Percentiles rank a stretch among this genome's conserved stretches.
phyloP scores from a whole-genome alignment of 2,329 filamentous ascomycete species.

The Penicillium sp. region DNA sequence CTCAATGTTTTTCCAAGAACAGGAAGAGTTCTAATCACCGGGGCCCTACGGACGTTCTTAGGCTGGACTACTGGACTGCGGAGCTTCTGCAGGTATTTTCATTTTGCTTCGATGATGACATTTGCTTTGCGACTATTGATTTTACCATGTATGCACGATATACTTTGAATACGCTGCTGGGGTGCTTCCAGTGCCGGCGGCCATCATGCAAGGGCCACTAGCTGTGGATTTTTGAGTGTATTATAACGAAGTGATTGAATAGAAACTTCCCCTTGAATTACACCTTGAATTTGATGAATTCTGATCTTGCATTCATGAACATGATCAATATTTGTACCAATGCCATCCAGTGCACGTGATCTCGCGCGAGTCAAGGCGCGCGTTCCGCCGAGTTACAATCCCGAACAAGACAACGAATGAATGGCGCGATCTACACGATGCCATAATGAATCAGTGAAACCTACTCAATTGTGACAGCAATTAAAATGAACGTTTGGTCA shows the following conservation, averaged over 20 bases:
- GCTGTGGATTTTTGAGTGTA: conserved; percentile 18
- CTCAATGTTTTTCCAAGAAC: conserved; percentile 95
- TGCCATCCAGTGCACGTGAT: conserved; percentile 16
- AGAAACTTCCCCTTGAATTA: conserved; percentile 1
- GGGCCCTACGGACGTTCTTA: conserved; percentile 2
- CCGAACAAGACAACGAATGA: not conserved
- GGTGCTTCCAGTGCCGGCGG: conserved; percentile 7
- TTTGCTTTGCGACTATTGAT: conserved; percentile 15
- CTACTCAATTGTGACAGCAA: not conserved
- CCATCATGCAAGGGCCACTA: conserved; percentile 12
- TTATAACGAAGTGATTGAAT: conserved; percentile 22
- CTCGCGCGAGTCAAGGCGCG: conserved; percentile 13
- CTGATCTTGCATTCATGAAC: no score
- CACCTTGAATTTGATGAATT: not conserved
- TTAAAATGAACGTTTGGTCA: conserved; percentile 37
- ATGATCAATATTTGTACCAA: no score
- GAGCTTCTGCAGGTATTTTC: not conserved
- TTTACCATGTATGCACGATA: conserved; percentile 19
- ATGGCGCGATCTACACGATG: conserved; percentile 2
- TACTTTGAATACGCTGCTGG: conserved; percentile 19
- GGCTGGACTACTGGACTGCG: not conserved
- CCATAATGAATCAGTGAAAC: conserved; percentile 15
- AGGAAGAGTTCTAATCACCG: conserved; percentile 72
- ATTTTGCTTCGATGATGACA: conserved; percentile 15
- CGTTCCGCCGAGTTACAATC: conserved; percentile 6